Conservation (phyloP, 192 early-diverging fungal species). For the Umbelopsis sp. region DNA sequence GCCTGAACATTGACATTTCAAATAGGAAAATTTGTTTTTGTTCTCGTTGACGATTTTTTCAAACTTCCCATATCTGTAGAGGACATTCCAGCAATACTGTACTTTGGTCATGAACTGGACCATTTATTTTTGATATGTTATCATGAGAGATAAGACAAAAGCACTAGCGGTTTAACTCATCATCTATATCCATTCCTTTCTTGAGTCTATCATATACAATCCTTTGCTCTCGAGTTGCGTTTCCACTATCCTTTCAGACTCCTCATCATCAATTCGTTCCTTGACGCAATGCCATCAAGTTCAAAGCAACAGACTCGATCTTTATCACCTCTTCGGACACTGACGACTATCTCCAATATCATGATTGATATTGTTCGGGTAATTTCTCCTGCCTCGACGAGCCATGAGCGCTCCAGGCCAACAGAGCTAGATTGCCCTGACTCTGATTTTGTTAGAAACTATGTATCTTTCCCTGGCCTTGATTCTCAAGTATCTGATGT, state of each 20-base stretch:
- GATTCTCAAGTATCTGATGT: conserved; percentile 5
- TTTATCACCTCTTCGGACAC: neutral
- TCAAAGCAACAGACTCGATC: neutral
- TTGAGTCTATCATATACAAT: neutral
- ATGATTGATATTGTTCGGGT: neutral
- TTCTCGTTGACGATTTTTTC: neutral
- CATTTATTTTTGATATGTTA: neutral
- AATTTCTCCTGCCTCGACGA: neutral
- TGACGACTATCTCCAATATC: neutral
- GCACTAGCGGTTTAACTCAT: no score
- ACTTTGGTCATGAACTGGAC: conserved; percentile 1
- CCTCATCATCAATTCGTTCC: no score
- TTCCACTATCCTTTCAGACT: neutral
- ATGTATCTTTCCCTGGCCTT: conserved; percentile 16
- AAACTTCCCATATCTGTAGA: neutral
- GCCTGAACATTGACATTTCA: neutral
- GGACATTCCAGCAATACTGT: conserved; percentile 16
- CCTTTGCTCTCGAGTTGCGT: neutral
- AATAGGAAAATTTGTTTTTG: neutral
- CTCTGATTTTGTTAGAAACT: neutral
- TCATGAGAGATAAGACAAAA: neutral
- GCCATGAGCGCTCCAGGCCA: neutral
- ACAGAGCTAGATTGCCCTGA: neutral
- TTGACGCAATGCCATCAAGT: no score
- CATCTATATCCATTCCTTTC: no score